These are phyloP conservation scores for Eugenia klotzschiana DNA, from an alignment of 441 rosid species.

Conservation along the genomic window DNA sequence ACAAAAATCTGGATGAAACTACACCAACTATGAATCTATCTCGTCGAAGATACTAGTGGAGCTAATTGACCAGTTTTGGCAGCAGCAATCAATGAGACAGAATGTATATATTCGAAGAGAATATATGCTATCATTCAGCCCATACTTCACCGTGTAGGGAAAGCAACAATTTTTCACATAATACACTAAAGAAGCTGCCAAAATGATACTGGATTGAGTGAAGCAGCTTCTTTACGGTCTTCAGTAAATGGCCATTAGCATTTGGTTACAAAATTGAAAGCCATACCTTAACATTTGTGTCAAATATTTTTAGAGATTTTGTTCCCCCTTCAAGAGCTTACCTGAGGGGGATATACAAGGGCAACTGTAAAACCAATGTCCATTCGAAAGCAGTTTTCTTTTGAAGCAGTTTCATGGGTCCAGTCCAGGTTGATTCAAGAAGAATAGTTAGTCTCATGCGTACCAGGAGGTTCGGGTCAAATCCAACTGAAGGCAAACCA, in stretches of 20 bases:
- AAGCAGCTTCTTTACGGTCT: conserved; percentile 64
- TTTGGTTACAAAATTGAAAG: not conserved
- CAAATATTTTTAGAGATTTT: not conserved
- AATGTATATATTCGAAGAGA: no score
- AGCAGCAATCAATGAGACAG: no score
- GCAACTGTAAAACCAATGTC: not conserved
- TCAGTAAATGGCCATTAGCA: conserved; percentile 24
- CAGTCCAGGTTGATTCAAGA: no score
- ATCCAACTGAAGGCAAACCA: not conserved
- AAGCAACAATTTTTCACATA: not conserved
- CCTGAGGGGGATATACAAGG: not conserved
- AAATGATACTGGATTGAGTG: not conserved
- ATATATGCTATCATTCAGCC: not conserved
- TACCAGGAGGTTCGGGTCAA: not conserved
- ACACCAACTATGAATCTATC: no score
- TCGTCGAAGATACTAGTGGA: no score
- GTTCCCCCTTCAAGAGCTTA: not conserved
- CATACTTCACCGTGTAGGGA: not conserved
- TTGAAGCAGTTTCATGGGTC: no score
- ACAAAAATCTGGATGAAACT: no score
- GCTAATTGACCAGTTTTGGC: no score
- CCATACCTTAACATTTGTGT: not conserved
- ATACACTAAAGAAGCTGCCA: not conserved
- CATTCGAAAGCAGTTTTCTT: not conserved
- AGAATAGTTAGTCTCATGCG: not conserved